These are phyloP conservation scores for Ophiostoma sp. DNA, from an alignment of 2,329 filamentous ascomycete species.

Conservation along the genomic window DNA sequence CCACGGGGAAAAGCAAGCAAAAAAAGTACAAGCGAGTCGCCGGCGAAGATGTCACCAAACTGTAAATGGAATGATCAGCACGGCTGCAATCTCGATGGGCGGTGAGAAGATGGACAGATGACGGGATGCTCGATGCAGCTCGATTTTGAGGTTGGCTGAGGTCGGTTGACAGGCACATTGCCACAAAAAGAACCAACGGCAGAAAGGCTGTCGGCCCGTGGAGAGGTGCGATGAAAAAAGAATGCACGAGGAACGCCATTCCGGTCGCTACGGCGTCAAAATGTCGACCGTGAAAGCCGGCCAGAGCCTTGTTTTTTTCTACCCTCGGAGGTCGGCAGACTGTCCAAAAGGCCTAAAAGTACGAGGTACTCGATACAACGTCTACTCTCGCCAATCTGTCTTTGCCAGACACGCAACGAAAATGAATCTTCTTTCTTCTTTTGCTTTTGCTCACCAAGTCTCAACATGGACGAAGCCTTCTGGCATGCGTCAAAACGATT, in stretches of 20 bases:
- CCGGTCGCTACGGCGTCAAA: not conserved
- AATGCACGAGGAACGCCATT: constrained; percentile 7
- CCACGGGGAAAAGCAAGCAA: not conserved
- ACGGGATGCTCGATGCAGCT: not conserved
- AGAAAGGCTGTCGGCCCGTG: not conserved
- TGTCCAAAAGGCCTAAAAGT: not conserved
- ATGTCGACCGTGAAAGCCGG: not conserved
- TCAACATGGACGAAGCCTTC: not conserved
- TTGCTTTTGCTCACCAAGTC: not conserved
- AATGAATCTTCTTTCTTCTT: constrained; percentile 15
- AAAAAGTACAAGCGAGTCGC: not conserved
- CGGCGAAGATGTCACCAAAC: not conserved
- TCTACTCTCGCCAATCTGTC: not conserved
- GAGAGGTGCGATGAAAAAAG: not conserved
- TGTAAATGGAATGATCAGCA: not conserved
- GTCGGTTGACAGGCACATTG: constrained; percentile 4
- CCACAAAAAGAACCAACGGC: not conserved
- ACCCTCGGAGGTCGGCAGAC: not conserved
- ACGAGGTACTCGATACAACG: not conserved
- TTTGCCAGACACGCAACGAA: not conserved
- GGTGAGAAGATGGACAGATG: not conserved
- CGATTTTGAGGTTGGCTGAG: not conserved
- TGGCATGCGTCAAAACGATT: constrained; percentile 9
- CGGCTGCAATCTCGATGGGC: not conserved
- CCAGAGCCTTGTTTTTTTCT: constrained; percentile 1